Evolutionary conservation across 2,329 filamentous ascomycete genomes (phyloP).

Genomic region (Aspergillus sp.): DNA sequence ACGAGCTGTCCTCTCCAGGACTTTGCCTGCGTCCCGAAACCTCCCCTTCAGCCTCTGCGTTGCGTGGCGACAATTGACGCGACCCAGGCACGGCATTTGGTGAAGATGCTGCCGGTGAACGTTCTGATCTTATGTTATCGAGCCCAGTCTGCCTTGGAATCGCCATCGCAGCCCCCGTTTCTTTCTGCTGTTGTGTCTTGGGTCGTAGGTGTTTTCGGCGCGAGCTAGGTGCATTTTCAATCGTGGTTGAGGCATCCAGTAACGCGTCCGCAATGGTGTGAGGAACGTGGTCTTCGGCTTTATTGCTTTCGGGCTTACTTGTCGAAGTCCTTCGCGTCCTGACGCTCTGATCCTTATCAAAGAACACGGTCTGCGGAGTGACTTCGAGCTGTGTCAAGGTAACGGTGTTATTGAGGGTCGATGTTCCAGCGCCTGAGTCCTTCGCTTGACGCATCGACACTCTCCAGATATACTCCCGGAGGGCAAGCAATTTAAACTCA

Average conservation of each 20-base stretch:
- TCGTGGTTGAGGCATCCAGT: conserved; percentile 81
- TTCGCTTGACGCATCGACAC: conserved; percentile 63
- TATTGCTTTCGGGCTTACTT: conserved; percentile 19
- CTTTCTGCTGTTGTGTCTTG: conserved; percentile 32
- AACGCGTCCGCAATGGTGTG: conserved; percentile 86
- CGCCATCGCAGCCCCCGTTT: conserved; percentile 9
- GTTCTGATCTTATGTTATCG: conserved; percentile 16
- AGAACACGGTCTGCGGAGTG: conserved; percentile 81
- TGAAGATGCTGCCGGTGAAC: conserved; percentile 25
- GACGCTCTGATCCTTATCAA: conserved; percentile 62
- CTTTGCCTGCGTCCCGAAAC: conserved; percentile 17
- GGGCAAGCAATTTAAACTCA: conserved; percentile 75
- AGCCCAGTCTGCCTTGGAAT: conserved; percentile 12
- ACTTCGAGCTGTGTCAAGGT: conserved; percentile 66
- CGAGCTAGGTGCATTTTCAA: conserved; percentile 54
- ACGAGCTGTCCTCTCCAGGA: conserved; percentile 21
- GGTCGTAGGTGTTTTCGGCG: conserved; percentile 31
- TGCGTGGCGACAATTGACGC: conserved; percentile 23
- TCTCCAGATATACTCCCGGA: conserved; percentile 87
- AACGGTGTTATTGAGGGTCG: conserved; percentile 60
- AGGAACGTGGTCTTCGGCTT: conserved; percentile 35
- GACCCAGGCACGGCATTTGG: conserved; percentile 22
- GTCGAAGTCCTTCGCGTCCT: conserved; percentile 25
- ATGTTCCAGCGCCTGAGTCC: conserved; percentile 28
- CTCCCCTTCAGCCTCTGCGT: conserved; percentile 25